Base-by-base conservation (phyloP, 805 yeast species). In the Pichia heedii region DNA sequence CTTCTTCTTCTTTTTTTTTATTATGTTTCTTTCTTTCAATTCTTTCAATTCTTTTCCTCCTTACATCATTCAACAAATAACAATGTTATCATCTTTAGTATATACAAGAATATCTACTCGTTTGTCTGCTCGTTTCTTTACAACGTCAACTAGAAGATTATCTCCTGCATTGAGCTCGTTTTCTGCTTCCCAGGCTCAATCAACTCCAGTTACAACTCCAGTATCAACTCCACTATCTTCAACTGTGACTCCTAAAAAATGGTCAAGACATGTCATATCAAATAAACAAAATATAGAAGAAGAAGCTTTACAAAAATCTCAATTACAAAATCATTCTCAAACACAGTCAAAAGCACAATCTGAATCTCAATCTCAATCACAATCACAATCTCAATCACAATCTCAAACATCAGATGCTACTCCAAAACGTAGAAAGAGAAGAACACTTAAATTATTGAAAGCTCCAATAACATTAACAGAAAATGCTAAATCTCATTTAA, bases 391-490 rank as follows among this genome's bases (percentile, higher is more conserved):
- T 21, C 33, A 36, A 27, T 37, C 33, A 29, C 32, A 27, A 35
- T 20, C 27, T 39, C 48, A 49, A 33, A 49, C 43, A 40, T 42
- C 44, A 38, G 20, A 26, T 9, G 12, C 27, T 24, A 33, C 40
- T 19, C 38, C 42, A 40, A 43, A 49, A 42, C 41, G 41, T 42
- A 56, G 61, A 42, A 63, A 56, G 50, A 57, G 89, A 64, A 77
- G 93, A 67, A 73, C 76, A 21, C 68, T 93, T 46, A 77, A 79
- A 57, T 96, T 97, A 5, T 74, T 95, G 50, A 93, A 86, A 65
- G 95, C 97, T 1, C 81, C 90, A 40, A 86, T 93, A 38, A 76
- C 94, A 5, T 69, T 93, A 41, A 73, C 90, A 0, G 77, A 84
- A 2, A 74, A 70, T 40, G 98, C 98, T 1, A 66, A 86, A 2